Conservation (phyloP, 176 grass and related monocot genomes). For the Cenchrus fungigraminus region DNA sequence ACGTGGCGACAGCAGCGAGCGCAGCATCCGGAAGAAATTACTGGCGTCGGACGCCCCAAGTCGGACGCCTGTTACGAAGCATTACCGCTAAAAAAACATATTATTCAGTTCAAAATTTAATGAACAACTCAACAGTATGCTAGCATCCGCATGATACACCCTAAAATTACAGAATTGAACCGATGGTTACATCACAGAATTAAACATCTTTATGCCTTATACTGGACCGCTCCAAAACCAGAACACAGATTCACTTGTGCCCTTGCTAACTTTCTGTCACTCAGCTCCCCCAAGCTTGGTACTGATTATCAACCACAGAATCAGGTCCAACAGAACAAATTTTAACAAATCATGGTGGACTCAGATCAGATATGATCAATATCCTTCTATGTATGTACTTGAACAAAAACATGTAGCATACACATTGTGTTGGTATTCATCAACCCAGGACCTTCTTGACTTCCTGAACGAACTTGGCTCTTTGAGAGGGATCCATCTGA, state of each 20-base stretch:
- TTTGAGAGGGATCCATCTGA: constrained; percentile 86
- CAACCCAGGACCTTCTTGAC: constrained; percentile 61
- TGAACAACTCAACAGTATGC: constrained; percentile 38
- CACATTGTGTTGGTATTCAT: constrained; percentile 42
- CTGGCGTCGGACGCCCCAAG: no score
- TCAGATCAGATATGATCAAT: constrained; percentile 24
- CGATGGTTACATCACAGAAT: constrained; percentile 31
- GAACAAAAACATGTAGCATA: constrained; percentile 36
- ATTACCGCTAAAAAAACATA: constrained; percentile 11
- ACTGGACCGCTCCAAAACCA: constrained; percentile 19
- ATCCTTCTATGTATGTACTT: constrained; percentile 53
- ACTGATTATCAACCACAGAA: constrained; percentile 5
- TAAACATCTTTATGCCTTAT: constrained; percentile 15
- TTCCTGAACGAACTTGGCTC: constrained; percentile 67
- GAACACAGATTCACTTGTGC: constrained; percentile 11
- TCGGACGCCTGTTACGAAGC: no score
- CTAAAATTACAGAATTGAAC: constrained; percentile 32
- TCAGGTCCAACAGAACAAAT: neutral
- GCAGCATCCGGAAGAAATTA: no score
- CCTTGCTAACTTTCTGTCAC: neutral
- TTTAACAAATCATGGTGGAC: constrained; percentile 18
- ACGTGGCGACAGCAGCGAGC: no score
- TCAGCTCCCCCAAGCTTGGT: neutral
- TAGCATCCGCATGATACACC: neutral
- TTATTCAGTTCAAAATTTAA: constrained; percentile 61